Evolutionary conservation across 768 basidiomycete species (phyloP), one percentile per base, ranked within the genome.

Genomic region (Podaxis pistillaris): DNA sequence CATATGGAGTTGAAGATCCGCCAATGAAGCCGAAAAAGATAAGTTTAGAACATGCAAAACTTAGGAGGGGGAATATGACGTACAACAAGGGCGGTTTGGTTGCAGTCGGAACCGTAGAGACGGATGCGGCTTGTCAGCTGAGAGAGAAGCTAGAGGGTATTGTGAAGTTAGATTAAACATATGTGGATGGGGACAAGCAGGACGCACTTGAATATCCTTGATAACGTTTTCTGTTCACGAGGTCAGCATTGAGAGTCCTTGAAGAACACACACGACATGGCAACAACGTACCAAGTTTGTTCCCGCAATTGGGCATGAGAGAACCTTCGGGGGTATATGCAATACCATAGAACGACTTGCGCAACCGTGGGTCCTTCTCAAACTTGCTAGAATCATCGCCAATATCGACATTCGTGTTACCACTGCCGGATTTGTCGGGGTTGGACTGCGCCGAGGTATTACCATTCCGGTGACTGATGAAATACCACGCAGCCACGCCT

Each of bases 31-130:
- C 19, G 19, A 49, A 15, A n/a, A 2, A 9, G 56, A 28, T 22
- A 63, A 26, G 50, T 37, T 57, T 36, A 54, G 47, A 9, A 33
- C 11, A 40, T 38, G 49, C 17, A 15, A 38, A 36, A 51, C 36
- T 47, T 49, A 37, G 24, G 50, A 44, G 22, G 28, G 40, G 24
- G 30, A 37, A 56, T 26, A 38, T 30, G 37, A 79, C 84, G 30
- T 70, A 88, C 86, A 58, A 93, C 88, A 41, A 91, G 83, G 1
- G 86, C 88, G 0, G 88, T 84, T 70, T 91, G 89, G 73, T 93
- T 93, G 71, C 91, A 94, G 74, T 93, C 92, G 17, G 91, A 84
- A 19, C 94, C 93, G 71, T 96, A 96, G 56, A 95, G 79, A 67
- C 91, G 90, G 63, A 93, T 76, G 33, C 85, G 86, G 72, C 79